Evolutionary conservation across 78 protist genomes (phyloP), one percentile per base, ranked within the genome.

Genomic region (Protostelium mycophagum): DNA sequence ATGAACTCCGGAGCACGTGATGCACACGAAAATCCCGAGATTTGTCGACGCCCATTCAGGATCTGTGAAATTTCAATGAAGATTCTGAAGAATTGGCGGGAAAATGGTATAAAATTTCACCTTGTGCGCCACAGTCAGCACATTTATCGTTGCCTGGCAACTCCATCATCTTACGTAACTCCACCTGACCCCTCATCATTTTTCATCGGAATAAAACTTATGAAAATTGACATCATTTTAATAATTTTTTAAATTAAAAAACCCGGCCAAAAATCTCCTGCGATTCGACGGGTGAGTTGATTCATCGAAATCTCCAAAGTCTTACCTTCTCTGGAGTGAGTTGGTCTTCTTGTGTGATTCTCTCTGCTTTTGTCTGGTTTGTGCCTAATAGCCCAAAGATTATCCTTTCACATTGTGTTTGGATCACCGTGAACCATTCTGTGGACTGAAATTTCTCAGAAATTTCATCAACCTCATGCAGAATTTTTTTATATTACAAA

Each of bases 1-100:
- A 84, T 96, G 97, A 5, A 95, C 85, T 28, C 97, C 98, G 31
- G 94, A 88, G 88, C 98, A 96, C 37, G 90, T 38, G 92, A 96
- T 94, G 87, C 98, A 96, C 37, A 96, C 85, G 87, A 95, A 95
- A 16, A 85, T 38, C 5, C 97, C 98, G 1, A 95, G 89, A 51
- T 95, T 95, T 35, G 90, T 92, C 25, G 95, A 89, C 16, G 95
- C 93, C 98, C 98, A 96, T 1, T 89, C 28, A 0, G 98, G 97
- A 5, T 91, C 91, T 10, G 88, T 88, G 38, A 39, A 73, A 36
- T 85, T 29, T n/a, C 95, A 92, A 86, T 92, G 97, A 37, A 95
- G 93, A 87, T 51, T 51, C 73, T 51, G 31, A 51, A 25, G 31
- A 51, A 16, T 51, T 51, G 5, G 5, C 73, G 16, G 16, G 73